Evolutionary conservation across 805 yeast species (phyloP).

Genomic region (Saccharomycopsis guyanensis): DNA sequence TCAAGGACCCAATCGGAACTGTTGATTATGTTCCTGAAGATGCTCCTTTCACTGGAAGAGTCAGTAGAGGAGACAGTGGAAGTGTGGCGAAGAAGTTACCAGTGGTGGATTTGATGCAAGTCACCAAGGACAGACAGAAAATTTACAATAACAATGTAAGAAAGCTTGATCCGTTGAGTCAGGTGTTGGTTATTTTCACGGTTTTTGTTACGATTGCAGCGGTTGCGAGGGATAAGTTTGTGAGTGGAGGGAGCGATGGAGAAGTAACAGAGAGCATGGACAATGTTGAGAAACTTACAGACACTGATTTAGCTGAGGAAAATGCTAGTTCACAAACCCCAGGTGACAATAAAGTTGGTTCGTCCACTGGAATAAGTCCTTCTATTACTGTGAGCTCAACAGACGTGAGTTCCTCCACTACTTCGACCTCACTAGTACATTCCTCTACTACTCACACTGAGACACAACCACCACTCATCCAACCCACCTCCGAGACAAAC

Average conservation of each 20-base stretch:
- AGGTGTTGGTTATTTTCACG: conserved; percentile 43
- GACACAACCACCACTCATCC: too few relatives aligned
- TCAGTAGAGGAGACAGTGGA: conserved; percentile 22
- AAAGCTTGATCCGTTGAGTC: conserved; percentile 50
- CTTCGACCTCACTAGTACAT: too few relatives aligned
- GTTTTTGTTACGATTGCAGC: conserved; percentile 43
- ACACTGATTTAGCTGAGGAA: neutral
- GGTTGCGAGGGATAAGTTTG: conserved; percentile 44
- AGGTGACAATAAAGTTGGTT: neutral
- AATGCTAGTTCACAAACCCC: neutral
- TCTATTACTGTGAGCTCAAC: too few relatives aligned
- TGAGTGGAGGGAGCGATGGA: conserved; percentile 1
- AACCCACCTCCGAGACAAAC: too few relatives aligned
- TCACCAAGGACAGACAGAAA: conserved; percentile 36
- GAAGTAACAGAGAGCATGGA: conserved; percentile 5
- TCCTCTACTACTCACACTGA: too few relatives aligned
- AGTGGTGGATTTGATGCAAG: conserved; percentile 34
- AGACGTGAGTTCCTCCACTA: too few relatives aligned
- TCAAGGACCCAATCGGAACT: conserved; percentile 37
- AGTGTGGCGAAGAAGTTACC: conserved; percentile 29
- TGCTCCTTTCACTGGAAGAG: conserved; percentile 42
- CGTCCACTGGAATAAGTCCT: too few relatives aligned
- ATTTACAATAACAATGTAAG: conserved; percentile 40
- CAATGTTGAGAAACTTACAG: conserved; percentile 4
- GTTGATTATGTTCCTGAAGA: conserved; percentile 43